These are phyloP conservation scores for Peribolospora baueri DNA, from an alignment of 768 basidiomycete genomes.

Conservation along the genomic window DNA sequence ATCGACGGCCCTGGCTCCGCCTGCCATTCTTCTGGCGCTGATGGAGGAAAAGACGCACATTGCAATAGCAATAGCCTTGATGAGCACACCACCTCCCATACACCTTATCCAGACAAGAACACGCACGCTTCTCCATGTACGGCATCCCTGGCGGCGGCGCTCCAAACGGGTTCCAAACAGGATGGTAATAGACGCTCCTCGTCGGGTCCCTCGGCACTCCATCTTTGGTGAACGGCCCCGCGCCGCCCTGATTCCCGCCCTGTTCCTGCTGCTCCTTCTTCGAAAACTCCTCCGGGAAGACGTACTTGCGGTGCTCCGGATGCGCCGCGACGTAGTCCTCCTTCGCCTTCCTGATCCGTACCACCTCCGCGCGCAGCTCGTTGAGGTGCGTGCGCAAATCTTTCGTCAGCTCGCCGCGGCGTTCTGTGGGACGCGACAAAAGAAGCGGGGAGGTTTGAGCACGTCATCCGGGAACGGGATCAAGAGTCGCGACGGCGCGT, in stretches of 20 bases:
- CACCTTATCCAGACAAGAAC: neutral
- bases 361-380: constrained; percentile 50
- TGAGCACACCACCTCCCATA: neutral
- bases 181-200: constrained; percentile 67
- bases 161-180: constrained; percentile 77
- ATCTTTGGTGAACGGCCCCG: constrained; percentile 11
- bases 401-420: constrained; percentile 11
- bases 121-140: constrained; percentile 38
- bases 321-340: constrained; percentile 70
- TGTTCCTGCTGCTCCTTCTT: constrained; percentile 18
- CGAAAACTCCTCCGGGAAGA: constrained; percentile 28
- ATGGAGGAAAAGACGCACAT: neutral
- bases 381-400: constrained; percentile 42
- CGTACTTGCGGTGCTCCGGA: constrained; percentile 68
- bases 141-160: constrained; percentile 92
- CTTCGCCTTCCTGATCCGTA: constrained; percentile 61
- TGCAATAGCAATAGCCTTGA: neutral
- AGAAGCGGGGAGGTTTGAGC: constrained; percentile 20
- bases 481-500: neutral
- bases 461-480: constrained; percentile 32
- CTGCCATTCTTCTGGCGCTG: constrained; percentile 1
- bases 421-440: constrained; percentile 3
- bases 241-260: constrained; percentile 20
- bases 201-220: constrained; percentile 22
- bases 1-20: neutral